phyloP scores from a whole-genome alignment of 768 basidiomycete genomes.

The Agrocybe chaxingu region DNA sequence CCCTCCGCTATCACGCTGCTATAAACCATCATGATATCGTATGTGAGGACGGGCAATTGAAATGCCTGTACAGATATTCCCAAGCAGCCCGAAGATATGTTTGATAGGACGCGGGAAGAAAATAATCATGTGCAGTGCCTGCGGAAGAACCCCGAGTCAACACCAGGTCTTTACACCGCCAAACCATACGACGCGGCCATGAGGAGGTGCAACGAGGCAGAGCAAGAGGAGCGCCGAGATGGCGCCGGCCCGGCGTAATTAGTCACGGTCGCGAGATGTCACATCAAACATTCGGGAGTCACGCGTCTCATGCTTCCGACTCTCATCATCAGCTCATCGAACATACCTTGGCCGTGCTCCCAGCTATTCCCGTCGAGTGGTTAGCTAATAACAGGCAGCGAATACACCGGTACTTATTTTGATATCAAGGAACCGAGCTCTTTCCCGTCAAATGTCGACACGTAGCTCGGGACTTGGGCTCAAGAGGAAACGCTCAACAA shows the following conservation, averaged over 20 bases:
- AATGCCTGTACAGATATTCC: background rate
- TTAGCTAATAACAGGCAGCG: too few species aligned
- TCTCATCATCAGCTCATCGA: too few species aligned
- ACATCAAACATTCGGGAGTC: constrained; percentile 15
- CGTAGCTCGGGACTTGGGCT: background rate
- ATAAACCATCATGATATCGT: too few species aligned
- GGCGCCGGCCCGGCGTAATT: constrained; percentile 3
- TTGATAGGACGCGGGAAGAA: background rate
- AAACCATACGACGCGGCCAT: background rate
- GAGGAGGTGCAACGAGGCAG: constrained; percentile 3
- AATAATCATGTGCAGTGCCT: background rate
- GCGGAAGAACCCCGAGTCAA: background rate
- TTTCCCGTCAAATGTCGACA: background rate
- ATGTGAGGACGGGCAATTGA: too few species aligned
- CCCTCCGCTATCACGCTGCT: too few species aligned
- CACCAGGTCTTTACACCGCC: background rate
- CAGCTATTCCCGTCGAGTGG: too few species aligned
- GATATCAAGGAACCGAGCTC: too few species aligned
- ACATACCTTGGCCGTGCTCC: too few species aligned
- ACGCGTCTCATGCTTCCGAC: constrained; percentile 7
- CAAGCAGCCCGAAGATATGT: background rate
- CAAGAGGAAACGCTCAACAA: too few species aligned
- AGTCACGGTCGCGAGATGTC: constrained; percentile 18
- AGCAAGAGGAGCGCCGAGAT: background rate
- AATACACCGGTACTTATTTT: too few species aligned